These are phyloP conservation scores for Phytopythium mirpurense DNA, from an alignment of 352 stramenopile species.

Conservation along the genomic window DNA sequence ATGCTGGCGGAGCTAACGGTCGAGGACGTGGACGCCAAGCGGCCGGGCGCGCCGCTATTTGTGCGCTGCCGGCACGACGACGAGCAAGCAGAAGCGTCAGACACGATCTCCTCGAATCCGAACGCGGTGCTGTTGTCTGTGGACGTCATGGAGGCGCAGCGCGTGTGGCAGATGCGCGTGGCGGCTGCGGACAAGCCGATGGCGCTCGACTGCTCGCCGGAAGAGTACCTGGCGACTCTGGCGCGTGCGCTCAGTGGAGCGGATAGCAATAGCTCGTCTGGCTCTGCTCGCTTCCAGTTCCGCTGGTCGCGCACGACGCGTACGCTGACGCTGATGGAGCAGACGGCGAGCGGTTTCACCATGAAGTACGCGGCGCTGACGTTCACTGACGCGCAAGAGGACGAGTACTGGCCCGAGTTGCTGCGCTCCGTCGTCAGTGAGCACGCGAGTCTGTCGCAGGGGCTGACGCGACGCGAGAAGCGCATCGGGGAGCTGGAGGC, in stretches of 20 bases:
- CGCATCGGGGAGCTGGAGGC: conserved; percentile 25
- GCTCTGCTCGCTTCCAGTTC: conserved; percentile 23
- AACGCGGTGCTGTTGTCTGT: conserved; percentile 16
- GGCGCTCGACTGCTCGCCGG: conserved; percentile 33
- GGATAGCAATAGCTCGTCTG: background rate
- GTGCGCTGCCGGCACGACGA: conserved; percentile 18
- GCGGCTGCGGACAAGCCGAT: conserved; percentile 28
- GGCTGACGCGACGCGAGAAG: conserved; percentile 12
- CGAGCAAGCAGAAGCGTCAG: background rate
- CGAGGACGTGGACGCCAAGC: conserved; percentile 15
- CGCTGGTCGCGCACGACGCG: conserved; percentile 29
- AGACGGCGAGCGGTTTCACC: conserved; percentile 21
- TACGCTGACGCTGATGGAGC: conserved; percentile 49
- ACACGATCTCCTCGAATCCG: no score
- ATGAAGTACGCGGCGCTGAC: conserved; percentile 49
- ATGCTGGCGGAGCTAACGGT: conserved; percentile 19
- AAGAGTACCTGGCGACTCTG: conserved; percentile 28
- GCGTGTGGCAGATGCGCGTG: conserved; percentile 27
- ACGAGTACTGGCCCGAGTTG: conserved; percentile 18
- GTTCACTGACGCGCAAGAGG: conserved; percentile 10
- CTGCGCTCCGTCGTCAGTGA: conserved; percentile 24
- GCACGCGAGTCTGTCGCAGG: conserved; percentile 4
- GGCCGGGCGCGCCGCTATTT: conserved; percentile 11
- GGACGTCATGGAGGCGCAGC: conserved; percentile 21
- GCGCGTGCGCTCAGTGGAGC: conserved; percentile 13